Conservation (phyloP, 768 basidiomycete genomes). For the Sporobolomyces phaffii region DNA sequence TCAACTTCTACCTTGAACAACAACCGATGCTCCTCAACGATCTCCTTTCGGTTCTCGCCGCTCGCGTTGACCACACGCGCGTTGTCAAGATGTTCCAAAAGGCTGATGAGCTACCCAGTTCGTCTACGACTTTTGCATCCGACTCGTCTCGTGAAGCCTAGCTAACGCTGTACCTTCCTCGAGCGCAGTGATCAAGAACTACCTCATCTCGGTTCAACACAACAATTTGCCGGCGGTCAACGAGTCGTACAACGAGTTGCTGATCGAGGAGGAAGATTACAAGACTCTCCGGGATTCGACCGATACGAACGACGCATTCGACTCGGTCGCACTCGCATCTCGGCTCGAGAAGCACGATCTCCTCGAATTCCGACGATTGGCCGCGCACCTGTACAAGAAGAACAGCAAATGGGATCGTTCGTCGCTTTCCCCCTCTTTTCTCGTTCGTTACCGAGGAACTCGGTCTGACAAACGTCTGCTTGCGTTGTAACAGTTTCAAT, state of each 20-base stretch:
- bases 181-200: conserved; percentile 69
- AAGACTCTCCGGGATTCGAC: conserved; percentile 95
- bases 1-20: conserved; percentile 88
- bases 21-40: conserved; percentile 91
- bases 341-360: conserved; percentile 83
- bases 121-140: background rate
- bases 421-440: background rate
- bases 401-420: conserved; percentile 75
- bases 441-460: background rate
- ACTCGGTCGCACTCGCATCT: conserved; percentile 77
- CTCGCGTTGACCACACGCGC: conserved; percentile 88
- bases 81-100: conserved; percentile 90
- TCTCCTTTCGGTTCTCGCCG: conserved; percentile 81
- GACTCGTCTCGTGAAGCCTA: no score
- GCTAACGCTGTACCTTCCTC: conserved; percentile 42
- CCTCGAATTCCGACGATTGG: conserved; percentile 87
- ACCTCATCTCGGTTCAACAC: conserved; percentile 93
- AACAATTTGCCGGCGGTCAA: conserved; percentile 95
- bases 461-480: no score
- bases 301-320: conserved; percentile 97
- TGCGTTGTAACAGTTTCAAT: conserved; percentile 85
- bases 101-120: conserved; percentile 73
- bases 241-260: conserved; percentile 93
- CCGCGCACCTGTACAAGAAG: conserved; percentile 98
- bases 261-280: conserved; percentile 98